phyloP scores from a whole-genome alignment of 139 green algal species.

The Coelastrella sp. region DNA sequence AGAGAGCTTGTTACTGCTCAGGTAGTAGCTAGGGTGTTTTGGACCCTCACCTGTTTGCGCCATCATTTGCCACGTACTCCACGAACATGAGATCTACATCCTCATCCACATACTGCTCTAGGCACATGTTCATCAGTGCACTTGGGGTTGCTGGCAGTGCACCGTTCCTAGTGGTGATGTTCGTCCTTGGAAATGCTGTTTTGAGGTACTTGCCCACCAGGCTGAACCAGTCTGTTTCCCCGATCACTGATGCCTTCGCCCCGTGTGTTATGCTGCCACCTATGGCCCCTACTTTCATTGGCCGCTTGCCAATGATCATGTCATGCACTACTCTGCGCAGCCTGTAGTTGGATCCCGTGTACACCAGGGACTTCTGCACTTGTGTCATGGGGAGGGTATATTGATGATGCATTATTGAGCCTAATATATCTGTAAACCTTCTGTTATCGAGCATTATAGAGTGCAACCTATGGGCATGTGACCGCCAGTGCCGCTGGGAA shows the following conservation, averaged over 20 bases:
- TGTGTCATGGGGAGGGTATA: conserved; percentile 38
- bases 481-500: conserved; percentile 6
- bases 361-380: conserved; percentile 47
- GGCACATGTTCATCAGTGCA: conserved; percentile 55
- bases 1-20: no score
- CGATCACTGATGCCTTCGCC: conserved; percentile 42
- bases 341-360: conserved; percentile 39
- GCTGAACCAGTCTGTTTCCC: conserved; percentile 50
- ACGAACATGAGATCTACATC: conserved; percentile 51
- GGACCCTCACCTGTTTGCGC: conserved; percentile 26
- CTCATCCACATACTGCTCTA: conserved; percentile 44
- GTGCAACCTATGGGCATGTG: conserved; percentile 12
- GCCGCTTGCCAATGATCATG: conserved; percentile 14
- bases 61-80: conserved; percentile 50
- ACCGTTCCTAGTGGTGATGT: conserved; percentile 40
- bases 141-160: conserved; percentile 47
- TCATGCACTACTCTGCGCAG: conserved; percentile 46
- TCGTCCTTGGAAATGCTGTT: conserved; percentile 32
- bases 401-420: conserved; percentile 19
- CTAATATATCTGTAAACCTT: conserved; percentile 14
- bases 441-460: conserved; percentile 4
- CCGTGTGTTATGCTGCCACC: conserved; percentile 48
- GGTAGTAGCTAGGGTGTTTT: no score
- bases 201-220: conserved; percentile 44
- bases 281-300: conserved; percentile 41